These are phyloP conservation scores for Dendrobium catenatum DNA, from an alignment of 106 monocot species.

Conservation along the genomic window DNA sequence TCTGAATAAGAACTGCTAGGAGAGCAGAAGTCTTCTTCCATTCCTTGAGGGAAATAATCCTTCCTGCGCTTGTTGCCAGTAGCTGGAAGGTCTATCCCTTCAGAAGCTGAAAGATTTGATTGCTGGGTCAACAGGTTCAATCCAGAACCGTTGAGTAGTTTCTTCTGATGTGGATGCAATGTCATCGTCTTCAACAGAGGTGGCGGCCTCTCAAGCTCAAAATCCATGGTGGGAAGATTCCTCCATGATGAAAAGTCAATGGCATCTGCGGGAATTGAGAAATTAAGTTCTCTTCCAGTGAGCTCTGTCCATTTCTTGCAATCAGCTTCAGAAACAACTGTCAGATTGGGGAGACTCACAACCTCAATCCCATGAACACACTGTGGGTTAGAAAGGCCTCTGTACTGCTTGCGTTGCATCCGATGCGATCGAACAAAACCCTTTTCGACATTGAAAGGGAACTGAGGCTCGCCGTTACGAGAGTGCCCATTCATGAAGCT, in stretches of 20 bases:
- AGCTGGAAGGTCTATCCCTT: constrained; percentile 40
- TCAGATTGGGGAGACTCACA: constrained; percentile 32
- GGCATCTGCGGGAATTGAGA: constrained; percentile 38
- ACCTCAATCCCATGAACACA: constrained; percentile 58
- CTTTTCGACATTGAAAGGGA: constrained; percentile 46
- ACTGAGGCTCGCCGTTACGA: constrained; percentile 42
- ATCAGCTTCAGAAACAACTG: constrained; percentile 31
- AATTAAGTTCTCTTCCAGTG: constrained; percentile 46
- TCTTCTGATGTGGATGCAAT: constrained; percentile 22
- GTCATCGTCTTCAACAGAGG: constrained; percentile 14
- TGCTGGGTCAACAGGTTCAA: constrained; percentile 36
- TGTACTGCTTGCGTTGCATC: constrained; percentile 57
- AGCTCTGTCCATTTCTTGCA: constrained; percentile 46
- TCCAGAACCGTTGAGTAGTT: constrained; percentile 39
- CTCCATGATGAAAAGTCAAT: constrained; percentile 53
- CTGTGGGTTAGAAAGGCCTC: constrained; percentile 54
- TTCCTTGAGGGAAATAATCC: constrained; percentile 25
- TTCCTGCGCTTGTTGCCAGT: constrained; percentile 39
- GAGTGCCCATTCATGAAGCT: constrained; percentile 65
- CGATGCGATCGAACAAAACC: constrained; percentile 48
- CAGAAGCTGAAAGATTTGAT: constrained; percentile 22
- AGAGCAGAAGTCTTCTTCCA: constrained; percentile 39
- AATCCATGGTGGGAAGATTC: constrained; percentile 37
- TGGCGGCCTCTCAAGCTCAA: constrained; percentile 43
- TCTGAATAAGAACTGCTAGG: constrained; percentile 24